Evolutionary conservation across 108 stramenopile genomes (phyloP).

Genomic region (Fragilariopsis cylindrus): DNA sequence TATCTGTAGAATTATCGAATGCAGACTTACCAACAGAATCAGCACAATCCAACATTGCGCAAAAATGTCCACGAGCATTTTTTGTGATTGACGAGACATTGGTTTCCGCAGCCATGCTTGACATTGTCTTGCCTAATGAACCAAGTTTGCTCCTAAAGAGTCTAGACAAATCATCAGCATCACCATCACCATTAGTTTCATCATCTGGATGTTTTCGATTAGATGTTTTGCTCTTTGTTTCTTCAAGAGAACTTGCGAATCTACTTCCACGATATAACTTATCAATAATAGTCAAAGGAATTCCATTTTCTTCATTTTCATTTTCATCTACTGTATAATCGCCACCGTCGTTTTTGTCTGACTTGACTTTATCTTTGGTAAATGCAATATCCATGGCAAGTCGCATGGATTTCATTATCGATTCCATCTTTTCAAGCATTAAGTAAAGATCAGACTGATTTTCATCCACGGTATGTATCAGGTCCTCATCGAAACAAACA

Average conservation of each 20-base stretch:
- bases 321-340: neutral
- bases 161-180: neutral
- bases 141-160: neutral
- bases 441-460: neutral
- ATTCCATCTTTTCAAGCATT: slow-evolving; percentile 8
- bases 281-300: neutral
- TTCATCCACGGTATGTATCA: slow-evolving; percentile 7
- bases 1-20: too few relatives aligned
- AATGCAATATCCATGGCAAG: neutral
- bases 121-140: neutral
- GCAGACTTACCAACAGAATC: neutral
- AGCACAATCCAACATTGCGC: neutral
- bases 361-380: neutral
- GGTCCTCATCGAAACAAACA: neutral
- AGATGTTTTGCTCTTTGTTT: neutral
- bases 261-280: too few relatives aligned
- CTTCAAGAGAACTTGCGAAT: neutral
- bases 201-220: neutral
- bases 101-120: neutral
- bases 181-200: neutral
- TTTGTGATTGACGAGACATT: neutral
- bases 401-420: neutral
- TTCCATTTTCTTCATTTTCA: neutral
- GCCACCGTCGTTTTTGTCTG: neutral
- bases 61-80: neutral